Percentiles rank a stretch among this genome's conserved stretches.
Conservation (phyloP, 768 basidiomycete species). For the Auriscalpium orientale region DNA sequence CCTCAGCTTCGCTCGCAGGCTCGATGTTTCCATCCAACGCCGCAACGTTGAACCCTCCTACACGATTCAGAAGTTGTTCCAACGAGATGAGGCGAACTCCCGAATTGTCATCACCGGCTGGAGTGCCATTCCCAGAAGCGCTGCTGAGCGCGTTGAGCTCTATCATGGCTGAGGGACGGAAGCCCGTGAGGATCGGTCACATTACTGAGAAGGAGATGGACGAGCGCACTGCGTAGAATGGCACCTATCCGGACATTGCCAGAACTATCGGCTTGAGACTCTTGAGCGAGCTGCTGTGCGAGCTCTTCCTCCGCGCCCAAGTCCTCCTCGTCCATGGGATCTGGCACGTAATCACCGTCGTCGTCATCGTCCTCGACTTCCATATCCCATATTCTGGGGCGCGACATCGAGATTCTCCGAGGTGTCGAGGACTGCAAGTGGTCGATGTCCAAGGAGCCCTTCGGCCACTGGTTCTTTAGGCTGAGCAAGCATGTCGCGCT, state of each 20-base stretch:
- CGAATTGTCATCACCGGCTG: background rate
- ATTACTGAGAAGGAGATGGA: background rate
- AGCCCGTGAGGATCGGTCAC: background rate
- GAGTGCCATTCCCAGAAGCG: conserved; percentile 10
- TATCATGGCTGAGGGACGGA: background rate
- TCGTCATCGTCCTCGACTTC: conserved; percentile 29
- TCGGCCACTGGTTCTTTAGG: too few relatives aligned
- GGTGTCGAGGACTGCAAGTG: too few relatives aligned
- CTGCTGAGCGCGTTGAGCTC: conserved; percentile 24
- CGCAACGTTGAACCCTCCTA: too few relatives aligned
- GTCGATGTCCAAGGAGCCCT: too few relatives aligned
- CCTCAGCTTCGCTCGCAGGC: background rate
- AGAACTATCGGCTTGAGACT: conserved; percentile 2
- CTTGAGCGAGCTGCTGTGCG: conserved; percentile 3
- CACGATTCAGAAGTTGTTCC: background rate
- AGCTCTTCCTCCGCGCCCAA: conserved; percentile 20
- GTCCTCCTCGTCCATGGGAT: conserved; percentile 21
- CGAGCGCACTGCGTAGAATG: background rate
- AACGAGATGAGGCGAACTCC: background rate
- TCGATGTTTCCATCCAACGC: background rate
- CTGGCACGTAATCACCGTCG: conserved; percentile 25
- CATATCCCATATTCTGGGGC: conserved; percentile 7
- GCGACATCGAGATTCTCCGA: too few relatives aligned
- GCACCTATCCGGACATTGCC: background rate
- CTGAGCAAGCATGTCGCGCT: too few relatives aligned